Base-by-base conservation (phyloP, 352 stramenopile species). In the Phytophthora melonis region DNA sequence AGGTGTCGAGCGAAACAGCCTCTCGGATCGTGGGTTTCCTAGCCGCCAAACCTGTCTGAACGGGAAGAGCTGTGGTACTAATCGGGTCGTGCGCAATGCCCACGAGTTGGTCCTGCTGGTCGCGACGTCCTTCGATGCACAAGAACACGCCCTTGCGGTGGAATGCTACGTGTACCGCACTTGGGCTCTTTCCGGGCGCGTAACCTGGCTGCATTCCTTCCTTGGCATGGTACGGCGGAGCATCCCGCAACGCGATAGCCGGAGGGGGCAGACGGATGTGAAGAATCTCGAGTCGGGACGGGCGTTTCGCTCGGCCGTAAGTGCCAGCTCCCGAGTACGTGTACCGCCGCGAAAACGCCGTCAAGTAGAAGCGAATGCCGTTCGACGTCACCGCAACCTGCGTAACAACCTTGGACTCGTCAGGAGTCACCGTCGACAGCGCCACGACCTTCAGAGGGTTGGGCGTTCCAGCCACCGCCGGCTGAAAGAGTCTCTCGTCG, bases 341-440 rank as follows among this genome's bases (percentile, higher is more conserved):
- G 19, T 86, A 78, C 13, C 84, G 78, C 5, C 87, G 78, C n/a
- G 90, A 93, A 57, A 98, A 91, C 0, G 84, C 92, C 0, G 94
- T 97, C 19, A 99, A 74, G 75, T 98, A 99, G 55, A 98, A 98
- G 49, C 97, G 89, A 43, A 98, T 91, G n/a, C 95, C 95, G 53
- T 96, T 97, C 7, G 92, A 94, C 7, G 93, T 97, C 13, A 98
- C 79, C 13, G 93, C 95, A 9, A 99, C 86, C n/a, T 98, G 81
- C 36, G 90, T 97, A n/a, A 98, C 84, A 13, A 91, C 86, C 56
- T 88, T 82, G 16, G 88, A 95, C 66, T 97, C 90, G 23, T 91
- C 81, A 0, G 84, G 86, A 32, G 80, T 67, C 0, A 97, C 81
- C 5, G 90, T 75, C 1, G 85, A 78, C 10, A 97, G 68, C 43